Conservation (phyloP, 1,139 yeast species). For the Nadsonia commutata region DNA sequence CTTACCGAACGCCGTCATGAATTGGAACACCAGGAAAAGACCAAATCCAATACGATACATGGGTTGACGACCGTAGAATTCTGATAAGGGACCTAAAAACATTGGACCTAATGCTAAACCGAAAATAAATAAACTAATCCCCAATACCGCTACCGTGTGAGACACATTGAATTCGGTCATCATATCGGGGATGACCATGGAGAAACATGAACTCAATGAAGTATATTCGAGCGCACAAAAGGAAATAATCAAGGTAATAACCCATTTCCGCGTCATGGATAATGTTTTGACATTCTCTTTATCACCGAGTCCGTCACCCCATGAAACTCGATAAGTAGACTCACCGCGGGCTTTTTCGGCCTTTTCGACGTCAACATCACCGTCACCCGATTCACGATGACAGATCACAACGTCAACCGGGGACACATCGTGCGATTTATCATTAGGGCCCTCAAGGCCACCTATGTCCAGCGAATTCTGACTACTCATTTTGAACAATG, state of each 20-base stretch:
- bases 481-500: too few species aligned
- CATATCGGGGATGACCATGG: constrained; percentile 14
- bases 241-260: not conserved
- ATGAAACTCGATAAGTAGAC: too few species aligned
- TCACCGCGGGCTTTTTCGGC: too few species aligned
- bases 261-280: not conserved
- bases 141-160: constrained; percentile 40
- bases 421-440: too few species aligned
- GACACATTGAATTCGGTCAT: constrained; percentile 34
- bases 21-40: constrained; percentile 23
- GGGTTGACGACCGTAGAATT: constrained; percentile 44
- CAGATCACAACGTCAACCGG: too few species aligned
- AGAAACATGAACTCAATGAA: not conserved
- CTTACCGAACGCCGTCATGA: constrained; percentile 40
- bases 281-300: not conserved
- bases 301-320: not conserved
- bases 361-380: too few species aligned
- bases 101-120: constrained; percentile 55
- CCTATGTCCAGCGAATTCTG: too few species aligned
- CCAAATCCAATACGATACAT: constrained; percentile 44
- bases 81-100: constrained; percentile 50
- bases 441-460: too few species aligned
- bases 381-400: too few species aligned
- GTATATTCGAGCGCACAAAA: not conserved
- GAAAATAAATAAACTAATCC: constrained; percentile 45